Evolutionary conservation across 2,329 filamentous ascomycete genomes (phyloP).

Genomic region (Colletotrichum camelliae): DNA sequence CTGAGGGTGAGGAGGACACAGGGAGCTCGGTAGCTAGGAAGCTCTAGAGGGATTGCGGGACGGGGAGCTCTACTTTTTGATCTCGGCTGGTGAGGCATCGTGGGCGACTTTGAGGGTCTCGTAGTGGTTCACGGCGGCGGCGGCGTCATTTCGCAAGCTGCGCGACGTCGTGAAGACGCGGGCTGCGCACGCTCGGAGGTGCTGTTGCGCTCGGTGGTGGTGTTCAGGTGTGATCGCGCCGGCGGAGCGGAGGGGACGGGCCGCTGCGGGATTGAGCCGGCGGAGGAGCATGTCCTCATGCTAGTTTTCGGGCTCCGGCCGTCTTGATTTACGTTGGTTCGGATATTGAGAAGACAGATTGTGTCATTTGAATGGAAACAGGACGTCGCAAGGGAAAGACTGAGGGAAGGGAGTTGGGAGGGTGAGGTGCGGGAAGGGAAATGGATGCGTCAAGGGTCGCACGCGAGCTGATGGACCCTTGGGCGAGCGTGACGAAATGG

Average conservation of each 20-base stretch:
- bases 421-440: background rate
- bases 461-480: background rate
- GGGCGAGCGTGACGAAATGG: slow-evolving; percentile 11
- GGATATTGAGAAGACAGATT: background rate
- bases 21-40: background rate
- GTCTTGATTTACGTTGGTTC: slow-evolving; percentile 17
- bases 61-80: slow-evolving; percentile 73
- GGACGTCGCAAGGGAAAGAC: background rate
- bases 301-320: slow-evolving; percentile 30
- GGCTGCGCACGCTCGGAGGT: slow-evolving; percentile 7
- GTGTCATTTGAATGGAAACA: background rate
- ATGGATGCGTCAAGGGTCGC: slow-evolving; percentile 6
- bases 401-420: background rate
- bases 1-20: background rate
- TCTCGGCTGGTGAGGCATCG: slow-evolving; percentile 74
- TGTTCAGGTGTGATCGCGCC: background rate
- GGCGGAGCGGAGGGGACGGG: slow-evolving; percentile 24
- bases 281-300: slow-evolving; percentile 70
- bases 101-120: slow-evolving; percentile 76
- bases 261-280: slow-evolving; percentile 33
- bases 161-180: slow-evolving; percentile 35
- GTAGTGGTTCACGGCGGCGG: slow-evolving; percentile 71
- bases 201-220: background rate
- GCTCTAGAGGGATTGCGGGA: background rate
- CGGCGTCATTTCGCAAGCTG: slow-evolving; percentile 29